Evolutionary conservation across 805 yeast species (phyloP).

Genomic region (Lipomyces yamadae): DNA sequence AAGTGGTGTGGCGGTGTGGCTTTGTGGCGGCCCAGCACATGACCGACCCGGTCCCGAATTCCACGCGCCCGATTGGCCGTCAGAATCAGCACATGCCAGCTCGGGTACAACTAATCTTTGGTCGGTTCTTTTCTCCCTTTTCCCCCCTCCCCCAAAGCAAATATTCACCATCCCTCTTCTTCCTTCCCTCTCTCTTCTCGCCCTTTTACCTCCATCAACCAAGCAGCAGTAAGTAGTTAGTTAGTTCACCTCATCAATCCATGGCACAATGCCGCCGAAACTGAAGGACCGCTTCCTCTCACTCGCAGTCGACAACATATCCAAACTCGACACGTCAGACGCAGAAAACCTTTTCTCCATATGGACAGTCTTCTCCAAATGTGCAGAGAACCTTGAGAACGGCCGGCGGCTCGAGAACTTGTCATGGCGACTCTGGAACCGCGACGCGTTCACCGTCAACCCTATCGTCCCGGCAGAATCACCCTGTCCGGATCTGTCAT

Average conservation of each 20-base stretch:
- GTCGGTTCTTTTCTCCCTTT: not conserved
- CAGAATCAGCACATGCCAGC: not conserved
- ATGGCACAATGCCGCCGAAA: constrained; percentile 21
- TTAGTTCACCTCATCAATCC: not conserved
- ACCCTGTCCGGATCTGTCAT: constrained; percentile 21
- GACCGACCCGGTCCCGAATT: constrained; percentile 2
- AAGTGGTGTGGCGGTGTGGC: not conserved
- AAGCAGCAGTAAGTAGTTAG: no score
- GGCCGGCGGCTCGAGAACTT: constrained; percentile 49
- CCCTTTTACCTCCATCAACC: constrained; percentile 5
- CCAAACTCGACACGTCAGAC: constrained; percentile 41
- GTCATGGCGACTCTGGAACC: constrained; percentile 49
- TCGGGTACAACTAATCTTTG: not conserved
- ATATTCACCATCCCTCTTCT: not conserved
- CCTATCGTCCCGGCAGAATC: constrained; percentile 5
- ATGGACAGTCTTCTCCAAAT: constrained; percentile 47
- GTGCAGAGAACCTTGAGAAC: constrained; percentile 46
- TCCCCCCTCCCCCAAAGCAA: not conserved
- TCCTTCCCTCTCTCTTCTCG: not conserved
- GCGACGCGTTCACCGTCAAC: constrained; percentile 35
- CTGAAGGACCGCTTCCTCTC: constrained; percentile 37
- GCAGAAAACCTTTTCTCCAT: constrained; percentile 40
- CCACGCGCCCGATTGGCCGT: constrained; percentile 23
- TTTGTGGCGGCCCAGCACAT: constrained; percentile 20
- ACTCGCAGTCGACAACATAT: constrained; percentile 34